phyloP scores from a whole-genome alignment of 2,329 filamentous ascomycete species.

The Cucurbitaria berberidis region DNA sequence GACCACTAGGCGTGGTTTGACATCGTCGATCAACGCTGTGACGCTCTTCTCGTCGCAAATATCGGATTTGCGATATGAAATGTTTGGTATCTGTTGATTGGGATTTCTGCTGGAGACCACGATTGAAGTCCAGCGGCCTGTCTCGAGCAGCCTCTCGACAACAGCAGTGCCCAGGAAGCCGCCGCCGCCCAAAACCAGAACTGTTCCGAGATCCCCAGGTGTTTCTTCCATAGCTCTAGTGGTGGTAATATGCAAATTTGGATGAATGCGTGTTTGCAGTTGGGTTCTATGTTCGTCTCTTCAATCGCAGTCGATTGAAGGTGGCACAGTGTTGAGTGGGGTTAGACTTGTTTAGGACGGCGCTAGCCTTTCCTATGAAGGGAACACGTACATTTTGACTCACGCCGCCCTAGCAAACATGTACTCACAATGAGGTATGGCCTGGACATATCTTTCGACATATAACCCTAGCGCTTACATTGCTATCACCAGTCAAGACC shows the following conservation, averaged over 20 bases:
- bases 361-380: not conserved
- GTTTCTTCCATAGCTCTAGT: not conserved
- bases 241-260: not conserved
- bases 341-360: not conserved
- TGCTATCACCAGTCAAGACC: not conserved
- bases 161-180: conserved; percentile 7
- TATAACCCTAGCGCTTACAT: not conserved
- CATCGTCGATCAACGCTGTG: not conserved
- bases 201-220: not conserved
- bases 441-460: not conserved
- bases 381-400: not conserved
- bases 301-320: not conserved
- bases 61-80: conserved; percentile 1
- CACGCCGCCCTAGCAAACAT: not conserved
- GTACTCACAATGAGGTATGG: not conserved
- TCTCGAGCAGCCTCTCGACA: conserved; percentile 2
- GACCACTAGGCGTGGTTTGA: not conserved
- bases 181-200: conserved; percentile 8
- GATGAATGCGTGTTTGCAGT: not conserved
- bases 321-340: not conserved
- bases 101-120: conserved; percentile 3
- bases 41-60: conserved; percentile 1
- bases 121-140: not conserved
- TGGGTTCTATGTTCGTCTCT: too few relatives aligned
- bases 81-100: not conserved